Percentiles rank a stretch among this genome's conserved stretches.
phyloP scores from a whole-genome alignment of 2,329 filamentous ascomycete genomes.

The Xylaria arbuscula region DNA sequence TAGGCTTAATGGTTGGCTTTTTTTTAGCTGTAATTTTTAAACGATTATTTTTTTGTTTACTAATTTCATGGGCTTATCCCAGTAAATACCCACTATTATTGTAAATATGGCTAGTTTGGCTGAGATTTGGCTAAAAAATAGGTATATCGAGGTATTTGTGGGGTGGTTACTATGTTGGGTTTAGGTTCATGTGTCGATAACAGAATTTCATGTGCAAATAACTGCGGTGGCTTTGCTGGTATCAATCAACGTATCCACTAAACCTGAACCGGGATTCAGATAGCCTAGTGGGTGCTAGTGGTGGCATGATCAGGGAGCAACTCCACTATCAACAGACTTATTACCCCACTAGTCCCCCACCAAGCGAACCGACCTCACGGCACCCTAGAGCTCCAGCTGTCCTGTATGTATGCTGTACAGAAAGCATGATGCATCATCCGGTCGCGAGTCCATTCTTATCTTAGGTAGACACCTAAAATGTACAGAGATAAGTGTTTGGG shows the following conservation, averaged over 20 bases:
- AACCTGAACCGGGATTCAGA: conserved; percentile 8
- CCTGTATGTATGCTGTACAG: conserved; percentile 8
- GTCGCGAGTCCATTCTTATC: not conserved
- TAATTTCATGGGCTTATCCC: no score
- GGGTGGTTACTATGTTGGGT: no score
- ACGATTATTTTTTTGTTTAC: no score
- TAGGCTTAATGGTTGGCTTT: no score
- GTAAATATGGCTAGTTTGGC: no score
- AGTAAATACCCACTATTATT: no score
- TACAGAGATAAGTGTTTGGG: no score
- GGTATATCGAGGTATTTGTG: no score
- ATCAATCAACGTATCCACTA: not conserved
- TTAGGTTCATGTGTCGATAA: no score
- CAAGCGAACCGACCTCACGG: conserved; percentile 12
- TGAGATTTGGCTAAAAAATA: no score
- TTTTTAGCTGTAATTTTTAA: no score
- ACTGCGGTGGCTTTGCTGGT: conserved; percentile 4
- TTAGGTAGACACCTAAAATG: not conserved
- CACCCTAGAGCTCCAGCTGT: not conserved
- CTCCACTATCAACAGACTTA: not conserved
- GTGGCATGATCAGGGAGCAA: not conserved
- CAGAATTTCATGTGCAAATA: no score
- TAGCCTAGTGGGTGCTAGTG: not conserved
- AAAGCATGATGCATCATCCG: not conserved
- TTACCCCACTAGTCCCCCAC: conserved; percentile 2